Base-by-base conservation (phyloP, 2,329 filamentous ascomycete species). In the Colletotrichum spaethianum region DNA sequence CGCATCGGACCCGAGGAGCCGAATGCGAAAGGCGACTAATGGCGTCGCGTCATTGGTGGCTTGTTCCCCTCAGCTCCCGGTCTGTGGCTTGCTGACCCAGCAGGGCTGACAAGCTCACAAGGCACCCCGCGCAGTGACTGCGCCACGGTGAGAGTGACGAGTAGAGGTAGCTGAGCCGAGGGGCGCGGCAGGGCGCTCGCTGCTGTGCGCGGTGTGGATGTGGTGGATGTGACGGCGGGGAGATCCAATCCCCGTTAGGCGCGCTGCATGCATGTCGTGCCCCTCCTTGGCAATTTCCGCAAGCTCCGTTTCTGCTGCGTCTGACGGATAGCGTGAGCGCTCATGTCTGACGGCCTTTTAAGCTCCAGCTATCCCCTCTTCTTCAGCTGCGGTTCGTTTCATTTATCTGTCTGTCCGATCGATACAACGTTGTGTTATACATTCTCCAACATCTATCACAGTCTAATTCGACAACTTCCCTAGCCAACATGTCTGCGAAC, bases 401-500 rank as follows among this genome's bases (percentile, higher is more conserved):
- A 4, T 14, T 56, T 28, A 53, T 12, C 28, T 46, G 9, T 23
- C 9, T 11, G 23, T 9, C n/a, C 44, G 12, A n/a, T 23, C 48
- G 28, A 63, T 55, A 31, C 38, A 11, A 8, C 44, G 20, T n/a
- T 20, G 20, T 23, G 26, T 8, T 23, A 48, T 4, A 33, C 28
- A n/a, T n/a, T n/a, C n/a, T n/a, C n/a, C 44, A 55, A 9, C 40
- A 52, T 9, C 12, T n/a, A 26, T n/a, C 31, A 33, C 5, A 14
- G 5, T 0, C 14, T 1, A 8, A 28, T 16, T 0, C 50, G 36
- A 33, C 31, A 36, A 59, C 11, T 33, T 20, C 31, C 14, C 50
- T 20, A 57, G 23, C 52, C 65, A 75, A 2, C 36, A 84, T 84
- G 82, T 83, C 82, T 12, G 75, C 79, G 55, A 77, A 81, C 67